Conservation (phyloP, 495 filamentous ascomycete genomes). For the Cercophora scortea region DNA sequence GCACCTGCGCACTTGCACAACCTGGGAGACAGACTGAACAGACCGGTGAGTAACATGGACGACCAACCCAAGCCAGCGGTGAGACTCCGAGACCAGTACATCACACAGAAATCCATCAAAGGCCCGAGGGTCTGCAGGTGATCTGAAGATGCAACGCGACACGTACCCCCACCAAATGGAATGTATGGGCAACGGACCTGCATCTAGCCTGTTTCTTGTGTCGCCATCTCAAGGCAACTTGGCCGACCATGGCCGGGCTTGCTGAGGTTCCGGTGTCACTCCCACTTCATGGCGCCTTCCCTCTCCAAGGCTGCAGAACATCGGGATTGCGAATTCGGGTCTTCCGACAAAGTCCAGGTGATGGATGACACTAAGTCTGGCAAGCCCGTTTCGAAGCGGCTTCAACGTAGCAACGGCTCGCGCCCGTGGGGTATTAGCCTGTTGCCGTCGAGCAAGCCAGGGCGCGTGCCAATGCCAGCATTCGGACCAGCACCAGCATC, state of each 20-base stretch:
- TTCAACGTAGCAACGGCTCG: too few relatives aligned
- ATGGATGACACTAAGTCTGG: too few relatives aligned
- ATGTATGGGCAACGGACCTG: conserved; percentile 4
- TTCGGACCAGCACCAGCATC: too few relatives aligned
- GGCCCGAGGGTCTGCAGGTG: conserved; percentile 7
- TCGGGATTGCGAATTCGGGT: too few relatives aligned
- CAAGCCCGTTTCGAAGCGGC: too few relatives aligned
- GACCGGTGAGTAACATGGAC: conserved; percentile 9
- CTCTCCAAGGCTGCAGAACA: too few relatives aligned
- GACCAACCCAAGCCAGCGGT: conserved; percentile 10
- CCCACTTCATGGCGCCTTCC: not conserved
- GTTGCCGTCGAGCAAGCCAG: not conserved
- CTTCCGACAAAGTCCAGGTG: too few relatives aligned
- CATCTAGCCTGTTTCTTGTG: conserved; percentile 1
- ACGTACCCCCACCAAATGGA: not conserved
- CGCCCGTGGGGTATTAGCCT: conserved; percentile 1
- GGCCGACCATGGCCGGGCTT: too few relatives aligned
- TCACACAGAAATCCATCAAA: not conserved
- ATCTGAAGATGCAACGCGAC: conserved; percentile 3
- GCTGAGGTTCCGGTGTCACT: not conserved
- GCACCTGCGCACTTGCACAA: too few relatives aligned
- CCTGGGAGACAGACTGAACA: not conserved
- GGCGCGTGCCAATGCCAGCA: not conserved
- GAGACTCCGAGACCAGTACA: conserved; percentile 5
- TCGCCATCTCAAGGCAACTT: not conserved